These are phyloP conservation scores for Paecilomyces variotii DNA, from an alignment of 2,329 filamentous ascomycete genomes.

Conservation along the genomic window DNA sequence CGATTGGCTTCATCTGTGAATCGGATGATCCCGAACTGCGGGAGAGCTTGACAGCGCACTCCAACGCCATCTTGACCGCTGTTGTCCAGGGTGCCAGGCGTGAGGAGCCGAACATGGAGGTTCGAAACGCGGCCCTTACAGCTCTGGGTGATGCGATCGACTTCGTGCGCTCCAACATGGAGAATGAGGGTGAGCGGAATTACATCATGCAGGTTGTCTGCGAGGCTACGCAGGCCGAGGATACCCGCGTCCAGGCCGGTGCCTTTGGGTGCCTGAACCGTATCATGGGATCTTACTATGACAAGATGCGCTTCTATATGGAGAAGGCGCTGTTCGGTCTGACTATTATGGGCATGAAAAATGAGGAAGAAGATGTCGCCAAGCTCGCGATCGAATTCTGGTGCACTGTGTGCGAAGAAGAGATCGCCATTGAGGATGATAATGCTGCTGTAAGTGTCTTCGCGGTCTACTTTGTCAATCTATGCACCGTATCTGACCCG, in stretches of 20 bases:
- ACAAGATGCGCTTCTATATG: conserved; percentile 99
- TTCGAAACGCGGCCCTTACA: conserved; percentile 85
- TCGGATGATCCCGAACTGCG: conserved; percentile 83
- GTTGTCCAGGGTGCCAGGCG: conserved; percentile 96
- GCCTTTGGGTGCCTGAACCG: conserved; percentile 96
- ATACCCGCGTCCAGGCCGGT: conserved; percentile 86
- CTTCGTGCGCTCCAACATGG: conserved; percentile 97
- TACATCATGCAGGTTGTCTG: conserved; percentile 99
- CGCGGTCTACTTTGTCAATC: conserved; percentile 20
- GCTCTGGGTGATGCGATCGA: conserved; percentile 94
- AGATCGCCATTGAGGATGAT: conserved; percentile 96
- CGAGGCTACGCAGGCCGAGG: conserved; percentile 91
- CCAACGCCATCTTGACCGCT: conserved; percentile 94
- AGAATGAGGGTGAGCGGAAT: conserved; percentile 97
- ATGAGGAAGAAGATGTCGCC: conserved; percentile 90
- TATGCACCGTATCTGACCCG: conserved; percentile 3
- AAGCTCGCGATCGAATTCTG: conserved; percentile 99
- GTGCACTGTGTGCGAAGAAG: conserved; percentile 99
- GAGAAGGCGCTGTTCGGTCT: conserved; percentile 97
- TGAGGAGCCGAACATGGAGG: conserved; percentile 85
- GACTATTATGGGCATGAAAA: conserved; percentile 98
- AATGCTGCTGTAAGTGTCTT: conserved; percentile 61
- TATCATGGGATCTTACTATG: conserved; percentile 98
- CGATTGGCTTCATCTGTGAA: conserved; percentile 99
- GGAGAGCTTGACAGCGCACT: conserved; percentile 72